Base-by-base conservation (phyloP, 1,139 yeast genomes). In the Taphrina betulina region DNA sequence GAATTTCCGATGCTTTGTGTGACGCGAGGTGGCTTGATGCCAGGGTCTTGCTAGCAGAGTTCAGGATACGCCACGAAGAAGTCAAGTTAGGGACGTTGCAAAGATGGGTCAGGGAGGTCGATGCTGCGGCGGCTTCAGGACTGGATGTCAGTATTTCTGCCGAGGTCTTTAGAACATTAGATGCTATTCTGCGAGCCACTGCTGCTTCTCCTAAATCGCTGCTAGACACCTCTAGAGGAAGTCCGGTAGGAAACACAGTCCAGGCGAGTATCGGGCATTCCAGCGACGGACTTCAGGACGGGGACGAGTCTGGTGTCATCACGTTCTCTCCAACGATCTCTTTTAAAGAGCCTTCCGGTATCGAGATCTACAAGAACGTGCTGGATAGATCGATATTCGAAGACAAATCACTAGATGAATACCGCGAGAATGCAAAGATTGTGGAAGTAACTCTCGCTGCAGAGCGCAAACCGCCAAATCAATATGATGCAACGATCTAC, bases 1-100 rank as follows among this genome's bases (percentile, higher is more conserved):
- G 56, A 3, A 42, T 52, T 3, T 52, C 56, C 23, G 50, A 42
- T 8, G 56, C 56, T 14, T 38, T 52, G 16, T 17, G 42, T 16
- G 56, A 42, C 20, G 56, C 43, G 19, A 35, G 50, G 7, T 52
- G 56, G 56, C 31, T 43, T 12, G 56, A 52, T 34, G 56, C 56
- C 24, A 31, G 56, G 14, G 46, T 42, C 17, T 37, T 52, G 14
- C 29, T 52, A 31, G 50, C 56, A n/a, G 56, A 52, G 17, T 42
- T 52, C 37, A 41, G 45, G 22, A 34, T 52, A 10, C 50, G 56
- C 5, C 45, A 44, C 7, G 50, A 42, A 22, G 42, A 22, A 14
- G 43, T 44, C n/a, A 52, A 42, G 37, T 33, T 52, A 2, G 56
- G 56, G 23, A 43, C 56, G 12, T 26, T 52, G 16, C 56, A 52